phyloP scores from a whole-genome alignment of 2,329 filamentous ascomycete genomes.

The Ceratocystis eucalypticola region DNA sequence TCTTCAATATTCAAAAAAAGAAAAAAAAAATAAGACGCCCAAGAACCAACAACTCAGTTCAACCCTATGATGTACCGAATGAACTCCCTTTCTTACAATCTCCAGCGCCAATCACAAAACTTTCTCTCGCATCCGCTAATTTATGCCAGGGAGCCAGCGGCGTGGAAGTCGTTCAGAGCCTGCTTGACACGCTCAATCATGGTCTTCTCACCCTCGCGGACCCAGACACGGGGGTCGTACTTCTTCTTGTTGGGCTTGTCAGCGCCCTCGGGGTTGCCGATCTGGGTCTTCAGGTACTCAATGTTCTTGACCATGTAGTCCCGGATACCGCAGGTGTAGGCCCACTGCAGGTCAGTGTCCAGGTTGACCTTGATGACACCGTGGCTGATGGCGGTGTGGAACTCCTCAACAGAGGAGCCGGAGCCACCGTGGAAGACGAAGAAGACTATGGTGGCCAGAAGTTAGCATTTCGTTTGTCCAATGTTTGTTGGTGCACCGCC shows the following conservation, averaged over 20 bases:
- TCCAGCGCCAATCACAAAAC: background rate
- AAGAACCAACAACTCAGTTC: background rate
- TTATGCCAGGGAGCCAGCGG: constrained; percentile 28
- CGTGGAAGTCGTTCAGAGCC: constrained; percentile 86
- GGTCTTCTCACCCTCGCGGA: constrained; percentile 92
- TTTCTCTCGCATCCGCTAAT: background rate
- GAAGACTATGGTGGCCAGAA: constrained; percentile 42
- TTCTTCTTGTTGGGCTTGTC: constrained; percentile 99
- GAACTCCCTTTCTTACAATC: background rate
- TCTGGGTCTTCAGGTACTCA: constrained; percentile 74
- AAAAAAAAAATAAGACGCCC: background rate
- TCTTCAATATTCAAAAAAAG: background rate
- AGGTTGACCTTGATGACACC: constrained; percentile 99
- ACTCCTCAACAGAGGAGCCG: constrained; percentile 83
- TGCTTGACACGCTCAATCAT: constrained; percentile 71
- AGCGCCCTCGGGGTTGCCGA: constrained; percentile 89
- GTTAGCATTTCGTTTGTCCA: background rate
- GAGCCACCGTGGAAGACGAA: constrained; percentile 99
- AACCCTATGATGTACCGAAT: background rate
- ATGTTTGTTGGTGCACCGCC: background rate
- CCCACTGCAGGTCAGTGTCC: constrained; percentile 94
- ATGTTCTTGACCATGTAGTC: constrained; percentile 92
- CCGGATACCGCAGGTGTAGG: constrained; percentile 82
- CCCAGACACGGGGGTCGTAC: constrained; percentile 73
- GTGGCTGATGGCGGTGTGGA: constrained; percentile 71